Base-by-base conservation (phyloP, 2,329 filamentous ascomycete genomes). In the Chalaropsis ovoidea region DNA sequence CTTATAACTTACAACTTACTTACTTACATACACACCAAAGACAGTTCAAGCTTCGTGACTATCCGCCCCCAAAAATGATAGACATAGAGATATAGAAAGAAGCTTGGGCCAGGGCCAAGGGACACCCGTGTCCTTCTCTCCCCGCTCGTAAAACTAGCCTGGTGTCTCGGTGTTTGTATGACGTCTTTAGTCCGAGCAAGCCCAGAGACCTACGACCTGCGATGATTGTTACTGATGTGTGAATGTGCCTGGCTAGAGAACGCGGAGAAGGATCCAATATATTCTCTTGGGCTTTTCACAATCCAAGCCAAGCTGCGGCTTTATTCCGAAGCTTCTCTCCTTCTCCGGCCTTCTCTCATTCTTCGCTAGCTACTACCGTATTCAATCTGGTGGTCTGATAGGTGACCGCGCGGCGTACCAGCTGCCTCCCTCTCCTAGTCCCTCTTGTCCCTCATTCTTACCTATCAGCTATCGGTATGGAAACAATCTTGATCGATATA, bases 161-260 rank as follows among this genome's bases (percentile, higher is more conserved):
- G 7, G 54, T 58, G 54, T 58, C 54, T 58, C 54, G 54, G 54
- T 10, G 24, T 58, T 58, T 39, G 54, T 58, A 58, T 58, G 54
- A 58, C 54, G 54, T 58, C 27, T 58, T n/a, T 10, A 58, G 54
- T 58, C 54, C 54, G 27, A 58, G 54, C 54, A 35, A n/a, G 27
- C 3, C 17, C 27, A 35, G 24, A 39, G 24, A 39, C 24, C 31
- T 58, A 19, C 22, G 47, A 27, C 8, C 54, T 58, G 27, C 15
- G 8, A 5, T 8, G 54, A 19, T 31, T 17, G 17, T 8, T 17
- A 58, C 15, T 54, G 49, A 31, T 17, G 24, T 31, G 27, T n/a
- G 17, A 35, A 35, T 22, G 31, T 58, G n/a, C 27, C 54, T 58
- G 27, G 54, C 27, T 58, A 31, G 24, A 35, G 15, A 31, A 35